A percentile compares a stretch with the other conserved stretches of the same genome.
These are phyloP conservation scores for Aspergillus candidus DNA, from an alignment of 2,329 filamentous ascomycete species.

Conservation along the genomic window DNA sequence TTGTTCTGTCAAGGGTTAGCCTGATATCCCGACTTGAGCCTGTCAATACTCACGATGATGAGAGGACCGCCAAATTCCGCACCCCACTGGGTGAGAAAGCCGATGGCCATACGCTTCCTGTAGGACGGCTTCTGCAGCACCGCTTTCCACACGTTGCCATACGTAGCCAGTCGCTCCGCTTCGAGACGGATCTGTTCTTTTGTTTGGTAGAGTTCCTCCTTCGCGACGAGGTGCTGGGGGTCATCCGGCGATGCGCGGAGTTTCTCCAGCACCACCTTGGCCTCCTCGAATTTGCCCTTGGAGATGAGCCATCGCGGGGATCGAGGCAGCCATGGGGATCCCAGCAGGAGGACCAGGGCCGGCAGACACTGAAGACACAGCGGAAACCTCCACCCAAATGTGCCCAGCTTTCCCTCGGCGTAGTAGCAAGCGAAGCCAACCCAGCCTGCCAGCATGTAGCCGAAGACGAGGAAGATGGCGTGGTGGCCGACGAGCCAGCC, in stretches of 20 bases:
- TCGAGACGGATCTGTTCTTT: slow-evolving; percentile 43
- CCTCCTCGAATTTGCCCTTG: slow-evolving; percentile 42
- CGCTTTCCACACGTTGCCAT: slow-evolving; percentile 42
- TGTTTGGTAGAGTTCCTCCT: slow-evolving; percentile 45
- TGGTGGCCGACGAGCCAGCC: slow-evolving; percentile 44
- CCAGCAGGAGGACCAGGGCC: slow-evolving; percentile 36
- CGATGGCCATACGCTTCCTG: slow-evolving; percentile 47
- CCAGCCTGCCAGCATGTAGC: slow-evolving; percentile 43
- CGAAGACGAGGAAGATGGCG: slow-evolving; percentile 45
- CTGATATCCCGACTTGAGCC: not conserved
- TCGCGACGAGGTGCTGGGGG: slow-evolving; percentile 37
- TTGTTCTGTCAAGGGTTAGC: slow-evolving; percentile 35
- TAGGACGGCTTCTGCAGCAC: slow-evolving; percentile 45
- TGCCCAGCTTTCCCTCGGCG: slow-evolving; percentile 27
- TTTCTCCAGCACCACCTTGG: slow-evolving; percentile 37
- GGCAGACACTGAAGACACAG: slow-evolving; percentile 38
- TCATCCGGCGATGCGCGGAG: slow-evolving; percentile 37
- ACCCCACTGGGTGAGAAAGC: slow-evolving; percentile 50
- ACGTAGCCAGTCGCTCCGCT: slow-evolving; percentile 34
- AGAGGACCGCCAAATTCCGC: slow-evolving; percentile 49
- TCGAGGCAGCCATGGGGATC: slow-evolving; percentile 39
- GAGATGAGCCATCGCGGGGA: slow-evolving; percentile 48
- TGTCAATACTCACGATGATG: slow-evolving; percentile 41
- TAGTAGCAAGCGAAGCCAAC: slow-evolving; percentile 44
- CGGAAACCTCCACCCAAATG: slow-evolving; percentile 44